These are phyloP conservation scores for Alternaria arborescens DNA, from an alignment of 2,329 filamentous ascomycete species.

Conservation along the genomic window DNA sequence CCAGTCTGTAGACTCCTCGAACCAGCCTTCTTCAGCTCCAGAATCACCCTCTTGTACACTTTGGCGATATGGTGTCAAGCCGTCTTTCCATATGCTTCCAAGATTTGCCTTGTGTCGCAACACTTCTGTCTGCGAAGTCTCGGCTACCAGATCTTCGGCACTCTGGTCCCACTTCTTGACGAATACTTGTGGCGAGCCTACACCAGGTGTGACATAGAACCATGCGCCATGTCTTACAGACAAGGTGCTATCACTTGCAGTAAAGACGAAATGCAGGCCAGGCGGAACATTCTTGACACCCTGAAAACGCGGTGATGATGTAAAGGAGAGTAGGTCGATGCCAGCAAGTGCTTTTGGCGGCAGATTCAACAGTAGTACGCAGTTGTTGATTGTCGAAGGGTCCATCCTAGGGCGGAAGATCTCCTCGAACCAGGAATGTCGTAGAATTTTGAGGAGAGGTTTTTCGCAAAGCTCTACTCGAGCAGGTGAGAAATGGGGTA, in stretches of 20 bases:
- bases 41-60: constrained; percentile 45
- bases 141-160: constrained; percentile 56
- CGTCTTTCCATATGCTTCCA: constrained; percentile 63
- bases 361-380: constrained; percentile 56
- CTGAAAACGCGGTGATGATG: constrained; percentile 67
- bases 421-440: constrained; percentile 45
- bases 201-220: constrained; percentile 61
- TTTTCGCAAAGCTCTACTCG: constrained; percentile 21
- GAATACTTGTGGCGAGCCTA: constrained; percentile 54
- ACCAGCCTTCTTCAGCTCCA: constrained; percentile 39
- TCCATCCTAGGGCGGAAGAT: constrained; percentile 47
- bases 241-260: constrained; percentile 64
- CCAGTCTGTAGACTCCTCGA: constrained; percentile 64
- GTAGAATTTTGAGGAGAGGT: constrained; percentile 45
- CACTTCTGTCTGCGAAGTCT: constrained; percentile 52
- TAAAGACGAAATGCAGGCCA: constrained; percentile 70
- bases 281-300: constrained; percentile 67
- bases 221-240: constrained; percentile 70
- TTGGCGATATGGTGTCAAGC: constrained; percentile 59
- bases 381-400: constrained; percentile 46
- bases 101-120: constrained; percentile 65
- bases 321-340: constrained; percentile 68
- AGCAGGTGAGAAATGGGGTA: constrained; percentile 28
- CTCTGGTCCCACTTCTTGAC: constrained; percentile 65
- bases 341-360: constrained; percentile 60